These are phyloP conservation scores for Emergomyces africanus DNA, from an alignment of 2,329 filamentous ascomycete species.

Conservation along the genomic window DNA sequence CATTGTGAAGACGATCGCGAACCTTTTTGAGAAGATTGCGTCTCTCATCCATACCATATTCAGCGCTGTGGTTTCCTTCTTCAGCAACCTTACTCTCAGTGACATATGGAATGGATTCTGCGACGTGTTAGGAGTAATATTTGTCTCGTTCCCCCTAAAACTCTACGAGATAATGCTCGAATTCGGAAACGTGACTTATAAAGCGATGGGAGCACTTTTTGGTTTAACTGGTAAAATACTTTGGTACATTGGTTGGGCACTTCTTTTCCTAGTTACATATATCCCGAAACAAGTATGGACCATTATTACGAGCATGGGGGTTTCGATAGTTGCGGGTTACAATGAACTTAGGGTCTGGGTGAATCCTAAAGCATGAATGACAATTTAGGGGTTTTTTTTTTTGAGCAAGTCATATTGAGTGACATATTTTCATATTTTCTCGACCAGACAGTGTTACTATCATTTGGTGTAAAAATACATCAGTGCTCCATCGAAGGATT, in stretches of 20 bases:
- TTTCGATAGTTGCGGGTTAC: background rate
- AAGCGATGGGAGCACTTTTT: background rate
- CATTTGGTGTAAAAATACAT: background rate
- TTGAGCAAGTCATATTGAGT: background rate
- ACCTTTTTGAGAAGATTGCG: background rate
- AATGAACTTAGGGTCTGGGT: background rate
- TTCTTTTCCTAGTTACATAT: background rate
- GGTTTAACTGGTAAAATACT: background rate
- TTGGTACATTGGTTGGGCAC: background rate
- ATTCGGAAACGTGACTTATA: background rate
- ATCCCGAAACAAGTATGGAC: background rate
- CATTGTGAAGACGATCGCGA: background rate
- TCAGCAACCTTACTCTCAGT: background rate
- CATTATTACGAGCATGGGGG: background rate
- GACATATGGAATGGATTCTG: conserved; percentile 3
- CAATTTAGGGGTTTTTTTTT: no score
- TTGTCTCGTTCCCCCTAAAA: background rate
- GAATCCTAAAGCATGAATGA: conserved; percentile 1
- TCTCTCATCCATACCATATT: background rate
- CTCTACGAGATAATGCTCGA: background rate
- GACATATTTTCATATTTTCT: background rate
- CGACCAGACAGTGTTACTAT: background rate
- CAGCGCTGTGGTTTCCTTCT: conserved; percentile 1
- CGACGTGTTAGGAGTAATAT: background rate
- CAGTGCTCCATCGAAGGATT: background rate